phyloP scores from a whole-genome alignment of 768 basidiomycete species.

The Lactifluus rugatus region DNA sequence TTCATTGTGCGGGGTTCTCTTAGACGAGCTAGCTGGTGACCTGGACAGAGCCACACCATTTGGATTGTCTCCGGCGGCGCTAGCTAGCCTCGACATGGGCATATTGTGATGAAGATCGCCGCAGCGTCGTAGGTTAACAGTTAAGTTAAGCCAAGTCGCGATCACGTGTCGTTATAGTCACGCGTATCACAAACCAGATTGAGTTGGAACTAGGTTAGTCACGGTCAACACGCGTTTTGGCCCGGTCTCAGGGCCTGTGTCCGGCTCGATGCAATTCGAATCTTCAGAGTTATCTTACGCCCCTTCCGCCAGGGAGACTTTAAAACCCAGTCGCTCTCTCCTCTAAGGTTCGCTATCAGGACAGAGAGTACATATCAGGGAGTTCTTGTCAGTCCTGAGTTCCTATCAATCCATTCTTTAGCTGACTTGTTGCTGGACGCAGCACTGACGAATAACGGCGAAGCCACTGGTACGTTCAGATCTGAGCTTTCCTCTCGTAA shows the following conservation, averaged over 20 bases:
- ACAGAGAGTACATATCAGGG: slow-evolving; percentile 53
- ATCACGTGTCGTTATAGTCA: not conserved
- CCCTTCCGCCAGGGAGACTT: slow-evolving; percentile 52
- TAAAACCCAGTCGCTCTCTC: slow-evolving; percentile 53
- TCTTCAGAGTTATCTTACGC: slow-evolving; percentile 63
- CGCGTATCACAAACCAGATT: too few species aligned
- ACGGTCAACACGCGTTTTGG: slow-evolving; percentile 50
- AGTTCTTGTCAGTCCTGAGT: slow-evolving; percentile 33
- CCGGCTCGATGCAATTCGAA: not conserved
- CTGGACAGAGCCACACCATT: not conserved
- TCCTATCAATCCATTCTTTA: not conserved
- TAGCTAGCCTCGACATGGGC: slow-evolving; percentile 26
- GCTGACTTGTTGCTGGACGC: slow-evolving; percentile 33
- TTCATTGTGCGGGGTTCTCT: slow-evolving; percentile 30
- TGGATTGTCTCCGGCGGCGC: slow-evolving; percentile 10
- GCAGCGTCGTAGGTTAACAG: too few species aligned
- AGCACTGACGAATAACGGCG: slow-evolving; percentile 53
- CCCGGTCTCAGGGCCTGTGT: slow-evolving; percentile 35
- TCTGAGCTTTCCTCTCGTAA: not conserved
- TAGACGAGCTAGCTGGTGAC: slow-evolving; percentile 19
- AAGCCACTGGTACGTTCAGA: slow-evolving; percentile 36
- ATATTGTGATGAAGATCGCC: not conserved
- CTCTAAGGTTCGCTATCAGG: slow-evolving; percentile 42
- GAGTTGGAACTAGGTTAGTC: too few species aligned
- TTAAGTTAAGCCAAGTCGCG: not conserved